Conservation (phyloP, 2,329 filamentous ascomycete genomes). For the Lizonia empirigonia region DNA sequence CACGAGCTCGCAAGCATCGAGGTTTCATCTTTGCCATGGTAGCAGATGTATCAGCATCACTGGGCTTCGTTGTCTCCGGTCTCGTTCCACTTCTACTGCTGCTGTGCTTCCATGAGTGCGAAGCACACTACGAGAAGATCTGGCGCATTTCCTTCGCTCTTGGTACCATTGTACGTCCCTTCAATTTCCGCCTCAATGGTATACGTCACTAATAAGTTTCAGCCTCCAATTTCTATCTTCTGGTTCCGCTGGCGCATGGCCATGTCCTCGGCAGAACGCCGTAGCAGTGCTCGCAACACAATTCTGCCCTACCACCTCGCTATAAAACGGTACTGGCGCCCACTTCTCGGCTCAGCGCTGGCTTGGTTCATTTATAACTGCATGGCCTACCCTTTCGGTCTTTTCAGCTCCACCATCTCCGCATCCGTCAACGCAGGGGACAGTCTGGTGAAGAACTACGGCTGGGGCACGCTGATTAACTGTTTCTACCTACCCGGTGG, state of each 20-base stretch:
- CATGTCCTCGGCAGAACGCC: constrained; percentile 57
- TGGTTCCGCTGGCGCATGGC: constrained; percentile 61
- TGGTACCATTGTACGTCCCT: constrained; percentile 48
- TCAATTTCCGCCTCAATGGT: too few species aligned
- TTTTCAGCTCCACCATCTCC: constrained; percentile 61
- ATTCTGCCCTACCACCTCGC: constrained; percentile 57
- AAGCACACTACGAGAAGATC: constrained; percentile 50
- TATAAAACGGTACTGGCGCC: constrained; percentile 56
- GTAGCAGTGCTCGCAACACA: constrained; percentile 49
- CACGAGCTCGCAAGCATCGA: constrained; percentile 52
- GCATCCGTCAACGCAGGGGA: constrained; percentile 27
- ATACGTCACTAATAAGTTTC: neutral
- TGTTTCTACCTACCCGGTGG: constrained; percentile 37
- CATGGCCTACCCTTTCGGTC: constrained; percentile 60
- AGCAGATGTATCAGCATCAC: constrained; percentile 56
- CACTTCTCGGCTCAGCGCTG: constrained; percentile 55
- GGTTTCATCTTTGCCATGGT: constrained; percentile 65
- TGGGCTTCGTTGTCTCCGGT: constrained; percentile 59
- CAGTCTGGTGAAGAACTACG: constrained; percentile 28
- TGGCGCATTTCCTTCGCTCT: constrained; percentile 60
- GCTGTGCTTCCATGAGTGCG: constrained; percentile 55
- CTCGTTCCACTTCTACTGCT: constrained; percentile 59
- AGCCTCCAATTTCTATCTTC: constrained; percentile 57
- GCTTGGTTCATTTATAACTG: constrained; percentile 63
- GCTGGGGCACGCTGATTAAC: constrained; percentile 29